phyloP scores from a whole-genome alignment of 139 green algal species.

The Chlorella ohadii region DNA sequence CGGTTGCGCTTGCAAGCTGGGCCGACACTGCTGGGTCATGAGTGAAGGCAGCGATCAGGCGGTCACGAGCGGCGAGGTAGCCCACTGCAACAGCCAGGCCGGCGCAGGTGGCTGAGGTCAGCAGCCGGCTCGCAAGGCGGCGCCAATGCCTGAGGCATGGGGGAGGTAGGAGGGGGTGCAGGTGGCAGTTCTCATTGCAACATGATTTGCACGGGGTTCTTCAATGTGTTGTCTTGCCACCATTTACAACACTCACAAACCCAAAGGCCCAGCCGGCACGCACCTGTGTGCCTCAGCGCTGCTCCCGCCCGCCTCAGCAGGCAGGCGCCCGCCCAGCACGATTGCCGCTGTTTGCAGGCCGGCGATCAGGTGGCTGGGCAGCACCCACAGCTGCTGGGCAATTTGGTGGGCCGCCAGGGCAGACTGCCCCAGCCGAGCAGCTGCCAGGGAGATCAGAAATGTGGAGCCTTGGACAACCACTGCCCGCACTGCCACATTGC shows the following conservation, averaged over 20 bases:
- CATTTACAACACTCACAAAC: too few species aligned
- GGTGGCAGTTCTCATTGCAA: too few species aligned
- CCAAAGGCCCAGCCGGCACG: too few species aligned
- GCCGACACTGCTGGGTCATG: not conserved
- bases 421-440: constrained; percentile 11
- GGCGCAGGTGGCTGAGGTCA: not conserved
- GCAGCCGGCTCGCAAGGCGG: not conserved
- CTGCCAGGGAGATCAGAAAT: not conserved
- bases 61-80: not conserved
- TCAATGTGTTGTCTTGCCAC: too few species aligned
- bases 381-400: constrained; percentile 28
- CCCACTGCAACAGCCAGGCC: not conserved
- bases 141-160: not conserved
- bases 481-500: constrained; percentile 15
- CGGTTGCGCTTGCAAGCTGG: not conserved
- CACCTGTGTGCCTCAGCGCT: not conserved
- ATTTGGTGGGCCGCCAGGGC: constrained; percentile 33
- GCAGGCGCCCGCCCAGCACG: constrained; percentile 12
- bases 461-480: constrained; percentile 16
- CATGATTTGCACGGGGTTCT: too few species aligned
- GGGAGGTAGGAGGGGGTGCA: too few species aligned
- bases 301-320: not conserved
- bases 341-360: not conserved
- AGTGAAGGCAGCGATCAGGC: not conserved
- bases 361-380: constrained; percentile 2